A percentile compares a stretch with the other conserved stretches of the same genome.
These are phyloP conservation scores for Leccinum boreale DNA, from an alignment of 768 basidiomycete species.

Conservation along the genomic window DNA sequence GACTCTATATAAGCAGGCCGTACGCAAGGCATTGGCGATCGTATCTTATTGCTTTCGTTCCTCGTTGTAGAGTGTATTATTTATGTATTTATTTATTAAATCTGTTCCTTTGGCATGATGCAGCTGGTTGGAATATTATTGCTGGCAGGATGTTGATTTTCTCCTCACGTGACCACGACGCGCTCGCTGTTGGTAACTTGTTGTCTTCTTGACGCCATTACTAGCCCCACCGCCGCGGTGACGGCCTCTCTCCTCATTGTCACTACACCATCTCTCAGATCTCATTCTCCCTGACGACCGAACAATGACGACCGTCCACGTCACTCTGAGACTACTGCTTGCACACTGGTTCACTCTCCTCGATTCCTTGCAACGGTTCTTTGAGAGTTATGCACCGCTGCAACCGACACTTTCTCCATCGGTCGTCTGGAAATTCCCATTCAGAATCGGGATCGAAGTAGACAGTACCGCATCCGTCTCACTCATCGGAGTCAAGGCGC, in stretches of 20 bases:
- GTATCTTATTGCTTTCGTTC: too few species aligned
- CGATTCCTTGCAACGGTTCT: slow-evolving; percentile 6
- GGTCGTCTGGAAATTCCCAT: too few species aligned
- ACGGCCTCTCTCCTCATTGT: background rate
- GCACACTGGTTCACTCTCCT: slow-evolving; percentile 15
- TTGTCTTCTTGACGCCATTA: background rate
- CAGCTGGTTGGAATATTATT: background rate
- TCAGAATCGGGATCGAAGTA: background rate
- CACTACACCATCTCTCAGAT: background rate
- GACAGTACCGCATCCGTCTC: background rate
- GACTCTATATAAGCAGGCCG: too few species aligned
- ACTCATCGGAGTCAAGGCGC: background rate
- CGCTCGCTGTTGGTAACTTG: background rate
- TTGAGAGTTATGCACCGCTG: slow-evolving; percentile 8
- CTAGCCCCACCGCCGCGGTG: too few species aligned
- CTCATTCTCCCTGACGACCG: background rate
- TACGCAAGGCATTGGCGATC: too few species aligned
- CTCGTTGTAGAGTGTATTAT: background rate
- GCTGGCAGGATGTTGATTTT: slow-evolving; percentile 13
- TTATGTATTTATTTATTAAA: background rate
- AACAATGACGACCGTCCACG: slow-evolving; percentile 1
- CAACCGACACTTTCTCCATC: background rate
- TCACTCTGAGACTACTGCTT: slow-evolving; percentile 8
- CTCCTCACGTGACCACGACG: slow-evolving; percentile 18
- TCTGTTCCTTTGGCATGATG: background rate